Evolutionary conservation across 176 grass and related monocot genomes (phyloP).

Genomic region (Alloteropsis semialata): DNA sequence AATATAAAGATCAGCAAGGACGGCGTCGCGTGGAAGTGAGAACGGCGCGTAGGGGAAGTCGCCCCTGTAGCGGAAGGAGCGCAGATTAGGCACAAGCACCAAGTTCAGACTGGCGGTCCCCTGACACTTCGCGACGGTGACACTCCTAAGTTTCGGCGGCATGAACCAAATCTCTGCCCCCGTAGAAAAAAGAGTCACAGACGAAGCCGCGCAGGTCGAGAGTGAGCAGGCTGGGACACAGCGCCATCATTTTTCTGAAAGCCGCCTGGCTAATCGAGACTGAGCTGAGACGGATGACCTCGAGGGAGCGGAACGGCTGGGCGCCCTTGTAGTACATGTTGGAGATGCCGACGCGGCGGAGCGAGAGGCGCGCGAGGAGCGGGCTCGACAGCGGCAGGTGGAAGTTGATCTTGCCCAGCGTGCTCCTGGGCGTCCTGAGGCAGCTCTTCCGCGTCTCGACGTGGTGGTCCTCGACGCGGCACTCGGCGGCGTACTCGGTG

Average conservation of each 20-base stretch:
- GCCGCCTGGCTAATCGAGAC: background rate
- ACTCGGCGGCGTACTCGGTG: too few relatives aligned
- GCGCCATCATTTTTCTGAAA: constrained; percentile 25
- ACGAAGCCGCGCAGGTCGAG: constrained; percentile 40
- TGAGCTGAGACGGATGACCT: constrained; percentile 38
- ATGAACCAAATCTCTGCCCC: too few relatives aligned
- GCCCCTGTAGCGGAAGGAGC: background rate
- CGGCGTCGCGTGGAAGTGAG: background rate
- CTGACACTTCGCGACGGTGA: constrained; percentile 40
- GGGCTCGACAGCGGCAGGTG: too few relatives aligned
- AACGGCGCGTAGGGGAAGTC: background rate
- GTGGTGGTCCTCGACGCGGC: constrained; percentile 42
- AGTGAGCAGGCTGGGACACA: constrained; percentile 42
- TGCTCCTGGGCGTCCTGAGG: too few relatives aligned
- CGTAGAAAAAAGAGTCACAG: background rate
- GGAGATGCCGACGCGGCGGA: constrained; percentile 18
- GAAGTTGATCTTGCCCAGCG: too few relatives aligned
- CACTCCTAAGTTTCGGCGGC: constrained; percentile 14
- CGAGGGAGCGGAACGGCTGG: constrained; percentile 20
- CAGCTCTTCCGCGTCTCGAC: constrained; percentile 19
- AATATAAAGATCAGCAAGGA: background rate
- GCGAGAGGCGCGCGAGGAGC: constrained; percentile 38
- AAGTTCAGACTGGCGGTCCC: background rate
- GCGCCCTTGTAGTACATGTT: background rate
- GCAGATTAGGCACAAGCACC: constrained; percentile 5